phyloP scores from a whole-genome alignment of 2,329 filamentous ascomycete species.

The Aspergillus pseudotamarii region DNA sequence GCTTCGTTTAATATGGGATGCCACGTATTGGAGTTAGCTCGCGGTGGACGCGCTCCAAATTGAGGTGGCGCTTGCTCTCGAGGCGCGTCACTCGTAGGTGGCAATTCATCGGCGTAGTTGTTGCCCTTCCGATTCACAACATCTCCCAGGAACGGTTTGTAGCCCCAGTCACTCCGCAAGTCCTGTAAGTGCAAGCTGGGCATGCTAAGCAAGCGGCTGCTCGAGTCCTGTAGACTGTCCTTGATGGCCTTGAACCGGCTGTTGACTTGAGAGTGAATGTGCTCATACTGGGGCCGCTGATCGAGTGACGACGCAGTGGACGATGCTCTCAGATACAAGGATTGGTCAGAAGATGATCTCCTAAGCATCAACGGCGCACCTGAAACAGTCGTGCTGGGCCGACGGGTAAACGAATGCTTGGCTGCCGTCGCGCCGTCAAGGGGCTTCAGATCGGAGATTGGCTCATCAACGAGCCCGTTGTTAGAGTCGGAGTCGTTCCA shows the following conservation, averaged over 20 bases:
- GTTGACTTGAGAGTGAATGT: slow-evolving; percentile 84
- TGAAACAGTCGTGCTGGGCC: slow-evolving; percentile 28
- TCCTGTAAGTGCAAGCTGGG: slow-evolving; percentile 47
- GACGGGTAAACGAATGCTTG: slow-evolving; percentile 36
- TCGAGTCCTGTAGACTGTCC: slow-evolving; percentile 83
- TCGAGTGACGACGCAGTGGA: slow-evolving; percentile 82
- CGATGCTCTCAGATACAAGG: slow-evolving; percentile 69
- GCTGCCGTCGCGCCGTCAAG: slow-evolving; percentile 31
- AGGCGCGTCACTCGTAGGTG: slow-evolving; percentile 9
- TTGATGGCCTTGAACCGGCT: slow-evolving; percentile 86
- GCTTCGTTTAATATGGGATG: slow-evolving; percentile 59
- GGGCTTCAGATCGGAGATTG: slow-evolving; percentile 36
- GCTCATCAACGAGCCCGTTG: slow-evolving; percentile 30
- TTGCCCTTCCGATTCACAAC: slow-evolving; percentile 21
- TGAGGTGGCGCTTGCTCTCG: slow-evolving; percentile 8
- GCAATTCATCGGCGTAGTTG: slow-evolving; percentile 12
- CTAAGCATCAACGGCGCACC: slow-evolving; percentile 48
- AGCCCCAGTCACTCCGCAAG: slow-evolving; percentile 40
- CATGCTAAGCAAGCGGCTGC: slow-evolving; percentile 63
- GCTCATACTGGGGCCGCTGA: slow-evolving; percentile 77
- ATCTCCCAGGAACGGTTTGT: slow-evolving; percentile 37
- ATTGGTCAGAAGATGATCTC: slow-evolving; percentile 74
- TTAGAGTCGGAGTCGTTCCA: slow-evolving; percentile 24
- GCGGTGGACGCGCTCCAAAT: slow-evolving; percentile 22
- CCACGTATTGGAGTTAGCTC: slow-evolving; percentile 30